A percentile compares a stretch with the other conserved stretches of the same genome.
Evolutionary conservation across 2,329 filamentous ascomycete genomes (phyloP).

Genomic region (Sodiomyces alkalinus): DNA sequence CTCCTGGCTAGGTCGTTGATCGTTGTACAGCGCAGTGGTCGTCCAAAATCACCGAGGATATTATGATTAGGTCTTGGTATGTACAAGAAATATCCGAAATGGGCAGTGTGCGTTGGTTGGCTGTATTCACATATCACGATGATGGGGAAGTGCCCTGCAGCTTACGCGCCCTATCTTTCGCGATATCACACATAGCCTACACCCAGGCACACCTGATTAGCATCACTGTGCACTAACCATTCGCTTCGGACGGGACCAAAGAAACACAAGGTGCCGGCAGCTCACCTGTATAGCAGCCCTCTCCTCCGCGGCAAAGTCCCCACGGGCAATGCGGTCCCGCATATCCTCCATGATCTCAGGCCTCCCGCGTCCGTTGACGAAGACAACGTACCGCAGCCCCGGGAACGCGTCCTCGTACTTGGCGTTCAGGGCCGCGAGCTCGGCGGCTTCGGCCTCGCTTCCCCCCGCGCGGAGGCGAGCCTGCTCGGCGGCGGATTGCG

Average conservation of each 20-base stretch:
- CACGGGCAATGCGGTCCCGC: slow-evolving; percentile 54
- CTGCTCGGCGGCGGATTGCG: slow-evolving; percentile 69
- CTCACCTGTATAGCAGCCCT: slow-evolving; percentile 58
- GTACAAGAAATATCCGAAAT: too few relatives aligned
- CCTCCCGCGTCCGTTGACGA: slow-evolving; percentile 69
- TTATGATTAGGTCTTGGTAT: too few relatives aligned
- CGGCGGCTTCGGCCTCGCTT: slow-evolving; percentile 37
- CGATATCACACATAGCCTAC: slow-evolving; percentile 90
- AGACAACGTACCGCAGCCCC: slow-evolving; percentile 76
- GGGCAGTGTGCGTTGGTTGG: too few relatives aligned
- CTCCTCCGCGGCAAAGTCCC: slow-evolving; percentile 52
- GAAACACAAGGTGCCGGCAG: slow-evolving; percentile 2
- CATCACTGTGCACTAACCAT: too few relatives aligned
- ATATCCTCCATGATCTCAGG: slow-evolving; percentile 71
- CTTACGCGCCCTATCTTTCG: slow-evolving; percentile 61
- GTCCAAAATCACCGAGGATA: too few relatives aligned
- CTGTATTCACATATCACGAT: background rate
- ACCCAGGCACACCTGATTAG: too few relatives aligned
- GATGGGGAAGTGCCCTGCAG: slow-evolving; percentile 16
- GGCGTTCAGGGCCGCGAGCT: slow-evolving; percentile 49
- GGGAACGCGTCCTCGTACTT: slow-evolving; percentile 74
- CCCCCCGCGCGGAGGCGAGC: slow-evolving; percentile 57
- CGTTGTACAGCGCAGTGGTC: too few relatives aligned
- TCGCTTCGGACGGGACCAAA: too few relatives aligned
- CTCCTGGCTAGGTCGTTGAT: too few relatives aligned